Conservation (phyloP, 805 yeast species). For the Starmerella stigmatis region DNA sequence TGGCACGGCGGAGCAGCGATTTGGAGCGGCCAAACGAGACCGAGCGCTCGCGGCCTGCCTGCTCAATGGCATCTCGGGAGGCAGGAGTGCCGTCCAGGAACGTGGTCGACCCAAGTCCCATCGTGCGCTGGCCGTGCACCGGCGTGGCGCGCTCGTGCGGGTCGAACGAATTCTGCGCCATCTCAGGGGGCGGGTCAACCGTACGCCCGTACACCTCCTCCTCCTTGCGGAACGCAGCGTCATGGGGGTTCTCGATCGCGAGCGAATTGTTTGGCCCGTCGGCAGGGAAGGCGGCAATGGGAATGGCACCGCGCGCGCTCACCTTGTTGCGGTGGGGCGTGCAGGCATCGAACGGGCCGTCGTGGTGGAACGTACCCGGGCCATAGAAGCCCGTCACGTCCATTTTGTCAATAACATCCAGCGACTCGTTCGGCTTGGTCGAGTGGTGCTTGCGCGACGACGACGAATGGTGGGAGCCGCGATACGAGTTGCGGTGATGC, state of each 20-base stretch:
- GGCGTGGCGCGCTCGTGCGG: conserved; percentile 56
- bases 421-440: conserved; percentile 44
- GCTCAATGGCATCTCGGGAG: conserved; percentile 36
- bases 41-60: conserved; percentile 28
- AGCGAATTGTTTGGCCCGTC: conserved; percentile 90
- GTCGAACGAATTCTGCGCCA: conserved; percentile 43
- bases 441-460: conserved; percentile 7
- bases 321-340: conserved; percentile 86
- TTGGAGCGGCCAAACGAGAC: conserved; percentile 66
- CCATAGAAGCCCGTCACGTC: conserved; percentile 95
- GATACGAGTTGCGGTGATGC: conserved; percentile 5
- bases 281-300: conserved; percentile 88
- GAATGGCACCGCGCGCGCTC: conserved; percentile 33
- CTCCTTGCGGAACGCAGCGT: conserved; percentile 36
- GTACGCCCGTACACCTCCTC: conserved; percentile 68
- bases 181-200: conserved; percentile 17
- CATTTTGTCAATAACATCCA: conserved; percentile 87
- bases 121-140: conserved; percentile 75
- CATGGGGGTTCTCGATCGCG: conserved; percentile 49
- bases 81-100: conserved; percentile 97
- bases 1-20: conserved; percentile 39
- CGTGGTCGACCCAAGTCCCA: conserved; percentile 86
- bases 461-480: conserved; percentile 5
- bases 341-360: conserved; percentile 98
- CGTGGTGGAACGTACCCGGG: conserved; percentile 90